Evolutionary conservation across 108 stramenopile species (phyloP), one percentile per base, ranked within the genome.

Genomic region (Skeletonema grethae): DNA sequence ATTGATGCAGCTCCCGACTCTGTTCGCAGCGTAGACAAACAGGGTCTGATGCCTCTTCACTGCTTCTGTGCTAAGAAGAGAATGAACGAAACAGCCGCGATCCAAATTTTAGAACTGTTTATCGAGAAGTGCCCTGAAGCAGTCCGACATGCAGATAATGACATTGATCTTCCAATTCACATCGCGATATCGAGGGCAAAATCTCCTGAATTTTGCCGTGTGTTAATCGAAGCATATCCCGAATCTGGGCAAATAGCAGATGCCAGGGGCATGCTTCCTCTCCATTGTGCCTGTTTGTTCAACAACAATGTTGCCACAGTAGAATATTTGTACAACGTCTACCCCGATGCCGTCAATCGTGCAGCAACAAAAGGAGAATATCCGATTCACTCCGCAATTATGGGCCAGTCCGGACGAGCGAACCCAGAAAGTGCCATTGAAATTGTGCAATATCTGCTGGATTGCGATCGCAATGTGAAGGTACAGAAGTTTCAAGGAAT

Each of bases 171-270:
- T 15, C 35, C 59, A 3, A 31, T 60, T 29, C 59, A 60, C 15
- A 15, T 60, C 31, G 59, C 58, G 16, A 11, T 13, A 13, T 2
- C 0, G 20, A 0, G 22, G 5, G 3, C 25, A 28, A 1, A 28
- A 60, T 60, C 58, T 18, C 58, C 29, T 60, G 32, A 60, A 29
- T 60, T 60, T 34, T 60, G 59, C 59, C 29, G 35, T 5, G 7
- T 20, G 22, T 5, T 60, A 0, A 60, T 31, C 20, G 59, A 60
- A 15, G 59, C 22, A 10, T 60, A 60, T 34, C 59, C 59, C 0
- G 59, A n/a, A 60, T 60, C 29, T 4, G 29, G n/a, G 1, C 29
- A 4, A n/a, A 34, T 34, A 0, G 16, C 29, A n/a, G 7, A 4
- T 34, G 0, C n/a, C 0, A 4, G 0, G 0, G 59, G 29, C 0